Evolutionary conservation across 2,329 filamentous ascomycete species (phyloP), one percentile per base, ranked within the genome.

Genomic region (Sphaceloma murrayae): DNA sequence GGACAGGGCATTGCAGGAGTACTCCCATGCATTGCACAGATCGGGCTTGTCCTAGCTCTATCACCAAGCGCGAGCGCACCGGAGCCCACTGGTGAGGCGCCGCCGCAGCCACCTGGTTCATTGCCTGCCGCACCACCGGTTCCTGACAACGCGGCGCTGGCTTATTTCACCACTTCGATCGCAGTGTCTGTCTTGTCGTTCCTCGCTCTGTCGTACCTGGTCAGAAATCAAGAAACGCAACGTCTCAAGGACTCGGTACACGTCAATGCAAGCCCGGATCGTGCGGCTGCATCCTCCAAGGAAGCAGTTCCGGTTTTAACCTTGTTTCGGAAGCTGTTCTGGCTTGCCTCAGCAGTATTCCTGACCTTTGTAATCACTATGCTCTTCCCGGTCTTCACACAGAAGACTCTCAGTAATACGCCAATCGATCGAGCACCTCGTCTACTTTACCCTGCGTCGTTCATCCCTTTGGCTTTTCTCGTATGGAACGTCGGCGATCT

Each of bases 401-500:
- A 67, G 39, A 61, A 63, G 45, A 70, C 71, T 39, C 54, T 56
- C 46, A 69, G 58, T 45, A 62, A 68, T 17, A 61, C 58, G 3
- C 56, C 64, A 6, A 48, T 68, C 54, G 36, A 58, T 53, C 50
- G 62, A 50, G 69, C 74, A 9, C 67, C 72, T 9, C 64, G 70
- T 11, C 65, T 93, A 11, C 75, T 93, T 52, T 75, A 78, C 43
- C 77, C 85, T 0, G 70, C 78, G 1, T 78, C 81, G 11, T 98
- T 96, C 61, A 88, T 96, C 47, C 88, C 91, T 0, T 71, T 95
- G 0, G 86, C 76, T 3, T 94, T 96, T 63, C 76, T 96, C 48
- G 77, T 91, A 58, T 98, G 91, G 91, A 98, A 96, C 58, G 60
- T 81, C 2, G 91, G 91, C 32, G 91, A 96, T 59, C 68, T 96